Conservation (phyloP, 2,329 filamentous ascomycete species). For the Alternaria alternata region DNA sequence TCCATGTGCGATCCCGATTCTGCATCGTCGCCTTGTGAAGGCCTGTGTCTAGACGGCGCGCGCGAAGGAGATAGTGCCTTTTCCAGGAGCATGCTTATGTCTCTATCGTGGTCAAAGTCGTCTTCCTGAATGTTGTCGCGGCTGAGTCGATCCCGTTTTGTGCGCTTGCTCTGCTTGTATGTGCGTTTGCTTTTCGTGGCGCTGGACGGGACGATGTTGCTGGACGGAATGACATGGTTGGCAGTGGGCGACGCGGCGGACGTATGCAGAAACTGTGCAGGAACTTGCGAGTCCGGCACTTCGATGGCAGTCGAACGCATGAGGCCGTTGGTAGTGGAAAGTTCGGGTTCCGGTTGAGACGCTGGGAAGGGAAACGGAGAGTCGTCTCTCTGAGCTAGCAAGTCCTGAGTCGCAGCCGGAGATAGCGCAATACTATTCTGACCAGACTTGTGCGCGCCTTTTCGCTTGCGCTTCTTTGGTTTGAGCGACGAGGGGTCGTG, state of each 20-base stretch:
- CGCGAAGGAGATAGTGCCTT: neutral
- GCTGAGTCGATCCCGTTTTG: neutral
- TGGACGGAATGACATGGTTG: neutral
- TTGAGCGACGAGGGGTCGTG: neutral
- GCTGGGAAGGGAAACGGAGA: conserved; percentile 16
- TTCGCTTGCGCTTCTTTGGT: conserved; percentile 7
- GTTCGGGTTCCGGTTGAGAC: conserved; percentile 2
- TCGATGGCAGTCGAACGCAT: conserved; percentile 12
- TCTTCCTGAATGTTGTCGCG: neutral
- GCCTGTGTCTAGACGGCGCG: neutral
- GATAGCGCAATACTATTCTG: neutral
- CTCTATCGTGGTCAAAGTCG: neutral
- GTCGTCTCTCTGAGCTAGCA: neutral
- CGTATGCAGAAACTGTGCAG: neutral
- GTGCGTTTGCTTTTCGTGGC: conserved; percentile 12
- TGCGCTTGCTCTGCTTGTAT: conserved; percentile 11
- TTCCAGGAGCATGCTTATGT: conserved; percentile 1
- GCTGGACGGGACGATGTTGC: conserved; percentile 15
- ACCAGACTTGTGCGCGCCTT: neutral
- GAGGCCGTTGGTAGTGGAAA: neutral
- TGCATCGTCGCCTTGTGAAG: neutral
- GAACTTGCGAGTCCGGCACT: conserved; percentile 24
- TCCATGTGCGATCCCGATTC: neutral
- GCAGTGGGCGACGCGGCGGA: conserved; percentile 9
- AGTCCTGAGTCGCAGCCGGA: neutral